Percentiles rank a stretch among this genome's conserved stretches.
Evolutionary conservation across 139 green algal genomes (phyloP).

Genomic region (Dunaliella sp.): DNA sequence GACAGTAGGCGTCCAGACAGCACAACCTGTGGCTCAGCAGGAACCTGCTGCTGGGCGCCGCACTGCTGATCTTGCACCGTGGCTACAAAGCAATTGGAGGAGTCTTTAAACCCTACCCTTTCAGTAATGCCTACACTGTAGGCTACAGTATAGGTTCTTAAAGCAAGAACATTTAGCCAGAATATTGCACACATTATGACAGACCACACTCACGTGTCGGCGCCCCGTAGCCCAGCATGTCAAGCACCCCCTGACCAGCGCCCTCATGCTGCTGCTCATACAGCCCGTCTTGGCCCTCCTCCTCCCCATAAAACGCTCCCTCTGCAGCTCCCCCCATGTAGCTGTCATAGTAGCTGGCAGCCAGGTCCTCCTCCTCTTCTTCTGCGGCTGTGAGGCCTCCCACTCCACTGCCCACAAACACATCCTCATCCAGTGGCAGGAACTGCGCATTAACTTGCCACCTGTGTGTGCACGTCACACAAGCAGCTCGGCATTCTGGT

Average conservation of each 20-base stretch:
- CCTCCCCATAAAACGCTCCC: neutral
- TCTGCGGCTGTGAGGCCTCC: neutral
- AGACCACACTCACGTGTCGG: neutral
- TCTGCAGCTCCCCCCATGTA: neutral
- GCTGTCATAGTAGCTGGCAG: neutral
- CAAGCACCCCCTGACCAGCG: neutral
- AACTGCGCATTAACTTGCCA: neutral
- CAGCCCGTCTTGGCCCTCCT: neutral
- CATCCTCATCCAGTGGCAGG: neutral
- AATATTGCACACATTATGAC: too few relatives aligned
- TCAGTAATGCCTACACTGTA: too few relatives aligned
- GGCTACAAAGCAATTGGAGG: too few relatives aligned
- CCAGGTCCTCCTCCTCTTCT: neutral
- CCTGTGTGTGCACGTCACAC: neutral
- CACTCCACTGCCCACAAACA: neutral
- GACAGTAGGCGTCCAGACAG: too few relatives aligned
- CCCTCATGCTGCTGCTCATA: neutral
- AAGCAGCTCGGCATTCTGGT: too few relatives aligned
- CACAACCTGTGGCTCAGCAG: too few relatives aligned
- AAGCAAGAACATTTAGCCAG: too few relatives aligned
- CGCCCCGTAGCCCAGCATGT: neutral
- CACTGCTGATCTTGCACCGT: too few relatives aligned
- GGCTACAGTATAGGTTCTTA: too few relatives aligned
- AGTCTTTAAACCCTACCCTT: too few relatives aligned
- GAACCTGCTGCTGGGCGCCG: too few relatives aligned